Conservation (phyloP, 371 early-diverging fungal genomes). For the Rhizopus delemar region DNA sequence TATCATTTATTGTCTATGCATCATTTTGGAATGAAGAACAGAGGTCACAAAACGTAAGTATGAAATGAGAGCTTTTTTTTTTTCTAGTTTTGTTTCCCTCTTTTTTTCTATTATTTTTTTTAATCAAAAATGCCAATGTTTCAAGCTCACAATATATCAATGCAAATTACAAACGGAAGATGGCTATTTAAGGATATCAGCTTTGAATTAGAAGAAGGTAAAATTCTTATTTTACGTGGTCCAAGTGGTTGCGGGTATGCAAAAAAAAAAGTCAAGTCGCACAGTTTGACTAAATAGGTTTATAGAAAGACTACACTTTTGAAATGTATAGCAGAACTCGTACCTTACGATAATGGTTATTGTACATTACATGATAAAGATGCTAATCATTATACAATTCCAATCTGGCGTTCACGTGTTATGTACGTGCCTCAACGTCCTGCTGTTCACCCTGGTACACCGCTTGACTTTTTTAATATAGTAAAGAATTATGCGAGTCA, state of each 20-base stretch:
- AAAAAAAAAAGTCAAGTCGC: neutral
- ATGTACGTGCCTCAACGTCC: conserved; percentile 90
- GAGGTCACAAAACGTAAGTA: too few species aligned
- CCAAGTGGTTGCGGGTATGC: conserved; percentile 75
- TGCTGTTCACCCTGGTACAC: conserved; percentile 73
- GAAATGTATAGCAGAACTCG: conserved; percentile 79
- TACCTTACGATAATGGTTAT: conserved; percentile 64
- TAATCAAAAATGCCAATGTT: conserved; percentile 23
- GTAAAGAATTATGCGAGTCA: conserved; percentile 63
- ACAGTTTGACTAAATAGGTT: neutral
- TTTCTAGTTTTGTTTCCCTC: neutral
- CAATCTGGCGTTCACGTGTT: conserved; percentile 75
- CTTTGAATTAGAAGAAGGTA: conserved; percentile 57
- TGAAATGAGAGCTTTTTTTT: neutral
- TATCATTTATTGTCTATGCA: too few species aligned
- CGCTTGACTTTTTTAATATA: conserved; percentile 66
- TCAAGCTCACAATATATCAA: conserved; percentile 35
- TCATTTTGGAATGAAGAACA: too few species aligned
- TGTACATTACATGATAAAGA: conserved; percentile 60
- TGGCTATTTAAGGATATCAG: conserved; percentile 66
- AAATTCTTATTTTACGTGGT: conserved; percentile 67
- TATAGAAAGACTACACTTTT: conserved; percentile 82
- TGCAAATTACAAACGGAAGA: conserved; percentile 47
- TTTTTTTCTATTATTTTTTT: neutral
- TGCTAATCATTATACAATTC: conserved; percentile 65